Conservation (phyloP, 345 rosid species). For the Punica granatum region DNA sequence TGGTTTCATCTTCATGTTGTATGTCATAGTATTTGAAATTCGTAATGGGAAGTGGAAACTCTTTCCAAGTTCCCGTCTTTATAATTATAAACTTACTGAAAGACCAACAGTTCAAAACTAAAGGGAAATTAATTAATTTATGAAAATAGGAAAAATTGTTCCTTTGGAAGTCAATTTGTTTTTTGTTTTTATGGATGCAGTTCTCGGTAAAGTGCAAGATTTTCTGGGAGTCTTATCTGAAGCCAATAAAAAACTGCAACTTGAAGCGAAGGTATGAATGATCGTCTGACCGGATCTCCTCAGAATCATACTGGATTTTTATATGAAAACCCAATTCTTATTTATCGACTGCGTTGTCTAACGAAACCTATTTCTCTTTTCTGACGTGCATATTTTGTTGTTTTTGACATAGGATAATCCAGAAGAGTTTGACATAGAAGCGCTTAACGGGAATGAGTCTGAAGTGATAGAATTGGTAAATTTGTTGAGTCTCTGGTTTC, state of each 20-base stretch:
- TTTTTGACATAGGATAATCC: constrained; percentile 38
- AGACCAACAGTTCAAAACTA: background rate
- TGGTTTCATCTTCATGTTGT: background rate
- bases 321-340: background rate
- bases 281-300: background rate
- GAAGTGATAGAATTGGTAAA: constrained; percentile 72
- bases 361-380: background rate
- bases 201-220: constrained; percentile 62
- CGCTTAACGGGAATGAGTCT: constrained; percentile 57
- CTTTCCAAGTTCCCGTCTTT: background rate
- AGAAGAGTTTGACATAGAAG: constrained; percentile 57
- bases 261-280: constrained; percentile 44
- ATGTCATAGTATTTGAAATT: background rate
- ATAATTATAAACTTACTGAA: background rate
- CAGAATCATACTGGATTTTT: background rate
- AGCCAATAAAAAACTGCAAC: constrained; percentile 53
- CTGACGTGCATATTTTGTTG: background rate
- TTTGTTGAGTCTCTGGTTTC: background rate
- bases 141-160: background rate
- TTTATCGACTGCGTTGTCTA: background rate
- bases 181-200: constrained; percentile 17
- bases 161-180: background rate
- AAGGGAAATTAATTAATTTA: background rate
- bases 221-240: constrained; percentile 65
- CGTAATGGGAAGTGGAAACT: background rate